Conservation (phyloP, 1,139 yeast genomes). For the Geotrichum citri-aurantii region DNA sequence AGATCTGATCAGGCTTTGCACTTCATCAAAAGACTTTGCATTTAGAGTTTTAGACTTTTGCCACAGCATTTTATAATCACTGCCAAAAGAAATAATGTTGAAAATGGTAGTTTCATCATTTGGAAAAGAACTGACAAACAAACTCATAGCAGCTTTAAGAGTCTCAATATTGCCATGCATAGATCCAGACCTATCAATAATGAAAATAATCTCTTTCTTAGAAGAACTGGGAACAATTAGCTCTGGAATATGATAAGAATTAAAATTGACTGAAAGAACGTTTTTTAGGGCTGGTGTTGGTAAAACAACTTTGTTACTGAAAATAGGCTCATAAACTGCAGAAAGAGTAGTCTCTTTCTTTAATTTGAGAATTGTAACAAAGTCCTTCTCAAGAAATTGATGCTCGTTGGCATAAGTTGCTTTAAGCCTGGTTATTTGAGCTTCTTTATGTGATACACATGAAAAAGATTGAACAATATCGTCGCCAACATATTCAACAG, state of each 20-base stretch:
- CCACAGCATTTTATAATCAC: constrained; percentile 6
- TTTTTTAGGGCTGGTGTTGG: constrained; percentile 7
- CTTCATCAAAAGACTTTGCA: constrained; percentile 10
- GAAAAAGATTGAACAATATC: background rate
- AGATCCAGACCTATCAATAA: constrained; percentile 16
- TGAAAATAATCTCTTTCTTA: constrained; percentile 14
- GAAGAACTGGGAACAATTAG: background rate
- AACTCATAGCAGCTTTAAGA: constrained; percentile 10
- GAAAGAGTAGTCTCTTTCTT: background rate
- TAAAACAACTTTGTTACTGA: background rate
- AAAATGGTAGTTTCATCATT: background rate
- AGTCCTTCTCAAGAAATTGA: constrained; percentile 1
- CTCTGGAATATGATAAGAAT: background rate
- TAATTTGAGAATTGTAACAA: constrained; percentile 3
- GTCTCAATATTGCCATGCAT: constrained; percentile 6
- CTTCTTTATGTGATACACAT: constrained; percentile 12
- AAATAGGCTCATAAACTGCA: constrained; percentile 3
- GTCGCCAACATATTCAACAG: background rate
- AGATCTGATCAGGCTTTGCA: background rate
- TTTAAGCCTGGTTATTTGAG: background rate
- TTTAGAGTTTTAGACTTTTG: constrained; percentile 4
- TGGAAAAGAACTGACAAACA: constrained; percentile 13
- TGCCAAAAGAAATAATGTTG: constrained; percentile 17
- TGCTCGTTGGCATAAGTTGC: constrained; percentile 4
- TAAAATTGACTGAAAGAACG: constrained; percentile 7